phyloP scores from a whole-genome alignment of 306 rosid species.

The Corylus avellana region DNA sequence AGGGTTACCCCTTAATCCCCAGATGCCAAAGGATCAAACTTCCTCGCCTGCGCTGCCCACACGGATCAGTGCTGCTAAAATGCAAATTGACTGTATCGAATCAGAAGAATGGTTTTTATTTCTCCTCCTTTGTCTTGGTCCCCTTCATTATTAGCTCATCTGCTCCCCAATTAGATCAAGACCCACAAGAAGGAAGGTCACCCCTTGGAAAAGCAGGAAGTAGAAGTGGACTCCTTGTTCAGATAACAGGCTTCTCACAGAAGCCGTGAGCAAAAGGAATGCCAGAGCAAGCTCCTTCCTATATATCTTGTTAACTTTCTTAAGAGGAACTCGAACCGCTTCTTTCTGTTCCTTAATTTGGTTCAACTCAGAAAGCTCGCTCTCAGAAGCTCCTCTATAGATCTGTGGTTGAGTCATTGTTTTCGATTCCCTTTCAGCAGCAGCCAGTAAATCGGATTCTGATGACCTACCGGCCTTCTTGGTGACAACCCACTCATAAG shows the following conservation, averaged over 20 bases:
- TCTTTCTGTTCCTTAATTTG: constrained; percentile 54
- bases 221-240: constrained; percentile 97
- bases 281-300: constrained; percentile 86
- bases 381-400: constrained; percentile 71
- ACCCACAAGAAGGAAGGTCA: constrained; percentile 91
- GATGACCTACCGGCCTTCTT: constrained; percentile 94
- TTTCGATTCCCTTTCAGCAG: constrained; percentile 67
- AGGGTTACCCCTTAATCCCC: constrained; percentile 33
- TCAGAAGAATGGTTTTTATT: constrained; percentile 18
- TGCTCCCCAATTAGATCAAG: constrained; percentile 97
- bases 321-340: constrained; percentile 40
- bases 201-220: constrained; percentile 94
- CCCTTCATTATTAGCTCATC: constrained; percentile 57
- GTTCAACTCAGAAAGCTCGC: constrained; percentile 61
- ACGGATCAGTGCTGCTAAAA: constrained; percentile 29
- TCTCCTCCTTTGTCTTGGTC: constrained; percentile 4
- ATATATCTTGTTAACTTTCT: constrained; percentile 76
- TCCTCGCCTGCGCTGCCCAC: constrained; percentile 12
- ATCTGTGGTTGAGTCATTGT: constrained; percentile 55
- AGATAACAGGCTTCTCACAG: constrained; percentile 78
- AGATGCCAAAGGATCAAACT: constrained; percentile 17
- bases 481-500: constrained; percentile 93
- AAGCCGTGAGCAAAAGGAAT: constrained; percentile 84
- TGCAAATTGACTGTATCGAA: constrained; percentile 11
- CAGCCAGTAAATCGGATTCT: constrained; percentile 75